phyloP scores from a whole-genome alignment of 148 eudicot species.

The Bassia scoparia region DNA sequence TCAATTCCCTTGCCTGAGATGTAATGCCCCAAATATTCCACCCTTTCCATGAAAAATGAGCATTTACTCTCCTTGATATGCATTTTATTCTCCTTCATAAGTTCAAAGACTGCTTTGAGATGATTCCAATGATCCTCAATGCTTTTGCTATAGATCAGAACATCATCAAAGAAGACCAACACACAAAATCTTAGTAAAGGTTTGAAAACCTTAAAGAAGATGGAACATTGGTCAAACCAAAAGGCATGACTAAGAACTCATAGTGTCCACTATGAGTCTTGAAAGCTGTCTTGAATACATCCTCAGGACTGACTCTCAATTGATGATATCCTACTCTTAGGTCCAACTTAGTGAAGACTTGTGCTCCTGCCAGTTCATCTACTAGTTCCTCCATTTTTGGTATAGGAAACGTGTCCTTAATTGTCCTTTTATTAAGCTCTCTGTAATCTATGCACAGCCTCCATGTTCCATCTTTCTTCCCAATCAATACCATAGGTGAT shows the following conservation, averaged over 20 bases:
- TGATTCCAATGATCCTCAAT: no score
- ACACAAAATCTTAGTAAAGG: no score
- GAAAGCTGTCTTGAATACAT: neutral
- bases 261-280: no score
- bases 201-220: no score
- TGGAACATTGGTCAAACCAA: no score
- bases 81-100: neutral
- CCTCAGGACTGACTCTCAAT: neutral
- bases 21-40: neutral
- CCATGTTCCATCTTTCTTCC: constrained; percentile 4
- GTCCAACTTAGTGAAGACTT: neutral
- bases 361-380: neutral
- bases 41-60: neutral
- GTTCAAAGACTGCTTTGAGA: neutral
- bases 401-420: neutral
- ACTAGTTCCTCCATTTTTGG: neutral
- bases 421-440: no score
- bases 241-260: no score
- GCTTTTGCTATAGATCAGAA: no score
- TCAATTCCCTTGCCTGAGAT: neutral
- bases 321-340: neutral
- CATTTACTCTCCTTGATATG: neutral
- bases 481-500: neutral
- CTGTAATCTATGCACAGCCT: constrained; percentile 1
- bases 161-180: no score